These are phyloP conservation scores for Trichosporon sp. DNA, from an alignment of 1,284 basidiomycete genomes.

Conservation along the genomic window DNA sequence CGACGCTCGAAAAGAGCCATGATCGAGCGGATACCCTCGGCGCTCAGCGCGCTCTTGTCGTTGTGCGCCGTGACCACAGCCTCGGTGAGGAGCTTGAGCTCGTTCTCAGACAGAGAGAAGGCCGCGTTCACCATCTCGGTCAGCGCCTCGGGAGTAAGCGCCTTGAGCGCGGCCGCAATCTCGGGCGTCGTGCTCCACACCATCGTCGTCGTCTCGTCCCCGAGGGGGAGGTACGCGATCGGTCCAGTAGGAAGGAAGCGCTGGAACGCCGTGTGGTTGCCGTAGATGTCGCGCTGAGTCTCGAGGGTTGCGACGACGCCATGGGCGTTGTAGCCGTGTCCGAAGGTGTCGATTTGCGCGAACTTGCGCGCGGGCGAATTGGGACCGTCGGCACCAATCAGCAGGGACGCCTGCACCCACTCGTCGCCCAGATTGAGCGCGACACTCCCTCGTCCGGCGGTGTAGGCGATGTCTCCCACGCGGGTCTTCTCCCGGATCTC, in stretches of 20 bases:
- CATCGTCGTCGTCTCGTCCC: conserved; percentile 75
- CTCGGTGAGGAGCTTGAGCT: conserved; percentile 69
- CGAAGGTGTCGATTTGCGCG: conserved; percentile 82
- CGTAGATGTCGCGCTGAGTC: conserved; percentile 59
- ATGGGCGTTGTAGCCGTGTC: conserved; percentile 88
- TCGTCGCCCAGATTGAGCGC: conserved; percentile 48
- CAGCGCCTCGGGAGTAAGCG: conserved; percentile 68
- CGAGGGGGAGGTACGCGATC: conserved; percentile 85
- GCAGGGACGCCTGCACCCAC: conserved; percentile 53
- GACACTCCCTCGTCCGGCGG: conserved; percentile 51
- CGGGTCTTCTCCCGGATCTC: conserved; percentile 44
- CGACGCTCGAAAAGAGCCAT: conserved; percentile 61
- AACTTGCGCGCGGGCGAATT: conserved; percentile 91
- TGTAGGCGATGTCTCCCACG: conserved; percentile 50
- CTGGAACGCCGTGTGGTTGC: conserved; percentile 86
- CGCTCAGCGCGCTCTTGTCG: conserved; percentile 31
- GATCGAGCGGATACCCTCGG: conserved; percentile 36
- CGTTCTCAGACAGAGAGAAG: conserved; percentile 79
- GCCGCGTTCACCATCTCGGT: conserved; percentile 83
- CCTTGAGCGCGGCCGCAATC: conserved; percentile 73
- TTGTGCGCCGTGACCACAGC: conserved; percentile 61
- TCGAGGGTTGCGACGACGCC: conserved; percentile 92
- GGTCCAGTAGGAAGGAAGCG: conserved; percentile 94
- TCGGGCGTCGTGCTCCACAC: conserved; percentile 91
- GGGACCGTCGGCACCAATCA: conserved; percentile 89